These are phyloP conservation scores for Thraustochytrium striatum DNA, from an alignment of 352 stramenopile species.

Conservation along the genomic window DNA sequence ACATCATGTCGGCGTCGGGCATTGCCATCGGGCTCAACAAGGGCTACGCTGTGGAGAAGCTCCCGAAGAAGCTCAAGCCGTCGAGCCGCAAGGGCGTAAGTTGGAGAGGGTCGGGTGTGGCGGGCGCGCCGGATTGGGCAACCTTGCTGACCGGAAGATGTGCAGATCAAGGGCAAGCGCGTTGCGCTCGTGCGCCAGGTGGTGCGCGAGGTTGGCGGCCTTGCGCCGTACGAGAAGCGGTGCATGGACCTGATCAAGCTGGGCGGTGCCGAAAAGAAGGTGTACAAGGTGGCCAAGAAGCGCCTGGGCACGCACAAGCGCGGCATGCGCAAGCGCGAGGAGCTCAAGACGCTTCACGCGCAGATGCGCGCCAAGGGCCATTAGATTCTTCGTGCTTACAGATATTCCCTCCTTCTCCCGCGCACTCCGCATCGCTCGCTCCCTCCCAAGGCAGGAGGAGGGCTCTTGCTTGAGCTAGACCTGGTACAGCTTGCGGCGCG, in stretches of 20 bases:
- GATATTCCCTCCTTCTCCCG: no score
- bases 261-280: slow-evolving; percentile 92
- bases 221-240: slow-evolving; percentile 98
- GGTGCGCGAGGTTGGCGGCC: slow-evolving; percentile 92
- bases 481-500: no score
- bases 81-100: slow-evolving; percentile 82
- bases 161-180: slow-evolving; percentile 72
- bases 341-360: slow-evolving; percentile 97
- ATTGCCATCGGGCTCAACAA: slow-evolving; percentile 85
- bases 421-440: no score
- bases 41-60: slow-evolving; percentile 84
- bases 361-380: slow-evolving; percentile 74
- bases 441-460: no score
- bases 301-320: slow-evolving; percentile 95
- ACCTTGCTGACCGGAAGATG: background rate
- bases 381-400: background rate
- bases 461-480: no score
- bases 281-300: slow-evolving; percentile 94
- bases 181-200: slow-evolving; percentile 89
- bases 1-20: slow-evolving; percentile 55
- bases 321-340: slow-evolving; percentile 94
- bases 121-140: no score
- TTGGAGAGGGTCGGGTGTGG: slow-evolving; percentile 42
- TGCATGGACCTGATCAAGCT: slow-evolving; percentile 99
- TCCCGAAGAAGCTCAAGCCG: slow-evolving; percentile 72